Conservation (phyloP, 179 eudicot species). For the Corrigiola litoralis region DNA sequence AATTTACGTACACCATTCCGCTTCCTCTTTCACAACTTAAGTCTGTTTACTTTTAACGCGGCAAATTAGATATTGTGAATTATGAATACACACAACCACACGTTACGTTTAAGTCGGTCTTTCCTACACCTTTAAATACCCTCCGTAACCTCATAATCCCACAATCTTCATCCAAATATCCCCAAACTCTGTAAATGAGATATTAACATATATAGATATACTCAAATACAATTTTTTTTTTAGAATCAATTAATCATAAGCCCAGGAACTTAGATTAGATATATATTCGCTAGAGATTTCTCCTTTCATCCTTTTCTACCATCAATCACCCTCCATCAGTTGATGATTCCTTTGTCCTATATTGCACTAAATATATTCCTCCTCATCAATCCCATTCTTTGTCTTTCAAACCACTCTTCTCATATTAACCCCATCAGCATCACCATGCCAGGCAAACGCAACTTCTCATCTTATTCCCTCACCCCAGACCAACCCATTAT, state of each 20-base stretch:
- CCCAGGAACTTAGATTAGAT: too few relatives aligned
- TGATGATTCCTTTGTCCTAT: constrained; percentile 13
- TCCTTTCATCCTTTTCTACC: neutral
- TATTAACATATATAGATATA: neutral
- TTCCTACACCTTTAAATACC: too few relatives aligned
- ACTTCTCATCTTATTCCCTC: constrained; percentile 3
- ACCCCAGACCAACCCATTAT: neutral
- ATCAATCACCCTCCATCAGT: constrained; percentile 7
- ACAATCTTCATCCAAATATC: too few relatives aligned
- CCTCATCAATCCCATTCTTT: neutral
- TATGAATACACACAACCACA: neutral
- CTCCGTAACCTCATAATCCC: too few relatives aligned
- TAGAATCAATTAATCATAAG: neutral
- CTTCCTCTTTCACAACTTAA: neutral
- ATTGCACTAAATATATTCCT: constrained; percentile 13
- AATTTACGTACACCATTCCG: too few relatives aligned
- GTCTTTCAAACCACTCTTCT: neutral
- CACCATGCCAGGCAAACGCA: constrained; percentile 20
- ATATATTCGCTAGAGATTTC: too few relatives aligned
- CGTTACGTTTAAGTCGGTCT: neutral
- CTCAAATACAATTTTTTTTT: neutral
- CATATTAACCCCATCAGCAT: neutral
- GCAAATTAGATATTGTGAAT: neutral
- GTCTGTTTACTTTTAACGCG: neutral
- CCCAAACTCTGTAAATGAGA: too few relatives aligned